phyloP scores from a whole-genome alignment of 768 basidiomycete species.

The Arthromyces matolae region DNA sequence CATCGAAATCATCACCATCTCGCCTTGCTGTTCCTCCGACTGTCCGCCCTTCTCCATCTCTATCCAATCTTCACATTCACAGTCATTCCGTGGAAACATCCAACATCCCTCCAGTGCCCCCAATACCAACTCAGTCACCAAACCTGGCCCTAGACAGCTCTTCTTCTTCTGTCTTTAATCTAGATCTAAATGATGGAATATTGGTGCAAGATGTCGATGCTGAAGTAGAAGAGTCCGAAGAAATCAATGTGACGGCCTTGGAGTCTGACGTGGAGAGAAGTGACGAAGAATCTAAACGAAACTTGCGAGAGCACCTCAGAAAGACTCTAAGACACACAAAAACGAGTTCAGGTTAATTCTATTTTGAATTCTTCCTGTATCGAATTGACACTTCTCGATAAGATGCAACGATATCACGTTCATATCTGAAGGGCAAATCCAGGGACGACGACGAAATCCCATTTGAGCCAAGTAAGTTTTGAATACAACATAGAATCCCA shows the following conservation, averaged over 20 bases:
- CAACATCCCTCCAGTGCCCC: slow-evolving; percentile 29
- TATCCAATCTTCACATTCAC: slow-evolving; percentile 55
- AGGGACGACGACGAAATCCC: slow-evolving; percentile 36
- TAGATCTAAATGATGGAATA: slow-evolving; percentile 66
- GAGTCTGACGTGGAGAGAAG: slow-evolving; percentile 36
- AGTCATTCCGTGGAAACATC: slow-evolving; percentile 38
- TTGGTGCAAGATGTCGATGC: slow-evolving; percentile 67
- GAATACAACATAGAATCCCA: no score
- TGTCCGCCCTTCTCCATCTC: slow-evolving; percentile 50
- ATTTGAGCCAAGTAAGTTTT: slow-evolving; percentile 34
- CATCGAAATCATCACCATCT: slow-evolving; percentile 41
- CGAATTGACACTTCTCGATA: not conserved
- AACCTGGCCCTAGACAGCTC: slow-evolving; percentile 53
- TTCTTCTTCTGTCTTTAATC: slow-evolving; percentile 65
- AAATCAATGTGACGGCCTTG: slow-evolving; percentile 40
- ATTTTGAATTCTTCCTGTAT: not conserved
- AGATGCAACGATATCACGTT: slow-evolving; percentile 24
- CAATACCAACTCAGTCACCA: slow-evolving; percentile 21
- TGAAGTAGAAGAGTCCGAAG: slow-evolving; percentile 54
- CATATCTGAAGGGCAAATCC: slow-evolving; percentile 28
- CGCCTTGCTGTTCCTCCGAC: slow-evolving; percentile 50
- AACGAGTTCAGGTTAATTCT: slow-evolving; percentile 42
- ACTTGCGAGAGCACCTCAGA: slow-evolving; percentile 67
- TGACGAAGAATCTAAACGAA: slow-evolving; percentile 60
- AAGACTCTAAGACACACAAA: slow-evolving; percentile 56